Conservation (phyloP, 192 early-diverging fungal species). For the Coemansia sp. region DNA sequence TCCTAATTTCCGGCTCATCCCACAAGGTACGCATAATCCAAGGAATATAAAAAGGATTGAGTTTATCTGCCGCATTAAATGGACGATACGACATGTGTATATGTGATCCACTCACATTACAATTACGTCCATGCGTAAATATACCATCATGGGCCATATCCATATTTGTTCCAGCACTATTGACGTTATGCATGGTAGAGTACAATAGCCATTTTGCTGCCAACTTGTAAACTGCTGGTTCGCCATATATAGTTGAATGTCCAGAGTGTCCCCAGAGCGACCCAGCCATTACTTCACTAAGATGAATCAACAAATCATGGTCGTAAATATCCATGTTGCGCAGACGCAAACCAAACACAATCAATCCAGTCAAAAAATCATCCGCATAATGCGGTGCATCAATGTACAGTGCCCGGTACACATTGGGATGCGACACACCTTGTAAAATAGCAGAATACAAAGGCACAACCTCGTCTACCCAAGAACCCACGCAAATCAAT, state of each 20-base stretch:
- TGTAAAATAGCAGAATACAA: slow-evolving; percentile 74
- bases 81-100: slow-evolving; percentile 47
- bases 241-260: slow-evolving; percentile 92
- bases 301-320: slow-evolving; percentile 79
- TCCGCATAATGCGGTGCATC: slow-evolving; percentile 75
- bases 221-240: slow-evolving; percentile 75
- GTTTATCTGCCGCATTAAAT: slow-evolving; percentile 62
- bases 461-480: slow-evolving; percentile 97
- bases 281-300: slow-evolving; percentile 83
- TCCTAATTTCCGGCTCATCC: slow-evolving; percentile 62
- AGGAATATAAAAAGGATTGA: slow-evolving; percentile 90
- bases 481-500: slow-evolving; percentile 74
- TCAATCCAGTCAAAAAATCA: slow-evolving; percentile 83
- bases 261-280: slow-evolving; percentile 84
- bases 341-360: slow-evolving; percentile 81
- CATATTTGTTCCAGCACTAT: too few relatives aligned
- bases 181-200: too few relatives aligned
- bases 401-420: slow-evolving; percentile 90
- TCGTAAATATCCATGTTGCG: slow-evolving; percentile 87
- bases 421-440: slow-evolving; percentile 67
- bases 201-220: slow-evolving; percentile 53
- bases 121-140: too few relatives aligned
- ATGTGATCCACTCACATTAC: slow-evolving; percentile 29
- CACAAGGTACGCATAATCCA: slow-evolving; percentile 89
- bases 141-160: too few relatives aligned